These are phyloP conservation scores for Lactarius sp. DNA, from an alignment of 768 basidiomycete genomes.

Conservation along the genomic window DNA sequence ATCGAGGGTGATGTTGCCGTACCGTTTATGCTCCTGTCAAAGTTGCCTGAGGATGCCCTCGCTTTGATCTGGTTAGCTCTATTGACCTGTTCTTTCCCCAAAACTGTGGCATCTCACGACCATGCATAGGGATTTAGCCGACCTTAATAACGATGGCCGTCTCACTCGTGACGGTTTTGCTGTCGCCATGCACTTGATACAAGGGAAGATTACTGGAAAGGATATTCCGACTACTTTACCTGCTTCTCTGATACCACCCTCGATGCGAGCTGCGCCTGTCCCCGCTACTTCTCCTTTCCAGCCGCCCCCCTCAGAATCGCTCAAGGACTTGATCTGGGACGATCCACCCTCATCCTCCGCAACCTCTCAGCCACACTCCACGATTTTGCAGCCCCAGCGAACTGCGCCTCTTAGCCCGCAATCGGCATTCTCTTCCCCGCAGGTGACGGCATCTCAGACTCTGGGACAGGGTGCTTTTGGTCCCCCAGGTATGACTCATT, in stretches of 20 bases:
- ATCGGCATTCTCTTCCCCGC: constrained; percentile 7
- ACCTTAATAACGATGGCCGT: constrained; percentile 81
- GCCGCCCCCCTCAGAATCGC: constrained; percentile 34
- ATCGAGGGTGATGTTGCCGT: constrained; percentile 94
- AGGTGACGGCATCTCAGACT: constrained; percentile 24
- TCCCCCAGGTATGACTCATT: constrained; percentile 31
- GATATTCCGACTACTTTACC: constrained; percentile 73
- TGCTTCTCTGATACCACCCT: constrained; percentile 72
- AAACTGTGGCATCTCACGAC: not conserved
- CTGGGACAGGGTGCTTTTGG: constrained; percentile 49
- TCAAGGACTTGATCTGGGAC: constrained; percentile 46
- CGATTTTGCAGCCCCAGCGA: constrained; percentile 26
- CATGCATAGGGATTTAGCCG: constrained; percentile 78
- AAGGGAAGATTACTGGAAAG: constrained; percentile 73
- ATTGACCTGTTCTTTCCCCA: not conserved
- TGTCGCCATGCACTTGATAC: constrained; percentile 91
- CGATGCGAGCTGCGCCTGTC: constrained; percentile 50
- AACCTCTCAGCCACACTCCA: constrained; percentile 38
- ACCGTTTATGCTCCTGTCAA: constrained; percentile 91
- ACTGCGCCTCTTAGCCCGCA: constrained; percentile 5
- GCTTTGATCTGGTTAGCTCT: constrained; percentile 81
- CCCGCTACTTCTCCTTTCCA: constrained; percentile 38
- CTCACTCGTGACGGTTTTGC: constrained; percentile 92
- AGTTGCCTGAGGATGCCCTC: constrained; percentile 74
- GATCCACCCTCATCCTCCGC: constrained; percentile 34